These are phyloP conservation scores for Lachnellula willkommii DNA, from an alignment of 2,329 filamentous ascomycete genomes.

Conservation along the genomic window DNA sequence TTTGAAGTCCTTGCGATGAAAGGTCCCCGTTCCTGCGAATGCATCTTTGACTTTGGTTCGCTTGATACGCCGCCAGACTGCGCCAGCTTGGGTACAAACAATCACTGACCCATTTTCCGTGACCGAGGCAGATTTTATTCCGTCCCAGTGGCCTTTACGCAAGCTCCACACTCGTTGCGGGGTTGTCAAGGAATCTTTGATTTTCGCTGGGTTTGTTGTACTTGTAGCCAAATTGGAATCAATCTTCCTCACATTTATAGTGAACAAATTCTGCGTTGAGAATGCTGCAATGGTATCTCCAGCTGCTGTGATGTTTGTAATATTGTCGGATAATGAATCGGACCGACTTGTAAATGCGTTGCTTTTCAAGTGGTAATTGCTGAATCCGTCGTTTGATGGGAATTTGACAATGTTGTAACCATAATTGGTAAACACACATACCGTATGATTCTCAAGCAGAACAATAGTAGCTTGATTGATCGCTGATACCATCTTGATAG, in stretches of 20 bases:
- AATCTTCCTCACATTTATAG: constrained; percentile 66
- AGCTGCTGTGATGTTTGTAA: constrained; percentile 73
- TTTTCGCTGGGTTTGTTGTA: constrained; percentile 89
- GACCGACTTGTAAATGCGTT: constrained; percentile 62
- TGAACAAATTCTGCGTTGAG: constrained; percentile 75
- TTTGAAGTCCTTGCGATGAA: constrained; percentile 83
- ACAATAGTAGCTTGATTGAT: constrained; percentile 87
- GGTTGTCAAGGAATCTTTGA: constrained; percentile 71
- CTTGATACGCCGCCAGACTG: constrained; percentile 85
- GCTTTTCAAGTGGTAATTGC: constrained; percentile 62
- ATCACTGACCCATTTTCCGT: constrained; percentile 94
- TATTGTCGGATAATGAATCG: constrained; percentile 59
- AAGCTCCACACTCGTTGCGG: constrained; percentile 86
- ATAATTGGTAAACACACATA: constrained; percentile 93
- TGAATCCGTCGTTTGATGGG: constrained; percentile 64
- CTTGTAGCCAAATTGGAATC: constrained; percentile 61
- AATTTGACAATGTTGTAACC: constrained; percentile 90
- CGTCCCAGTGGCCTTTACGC: constrained; percentile 61
- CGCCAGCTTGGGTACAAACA: constrained; percentile 84
- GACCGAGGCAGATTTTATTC: constrained; percentile 79
- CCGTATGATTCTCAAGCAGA: constrained; percentile 78
- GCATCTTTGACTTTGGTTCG: constrained; percentile 73
- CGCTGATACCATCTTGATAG: constrained; percentile 73
- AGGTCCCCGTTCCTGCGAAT: constrained; percentile 42
- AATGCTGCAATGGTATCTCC: constrained; percentile 90